Evolutionary conservation across 306 rosid genomes (phyloP), one percentile per base, ranked within the genome.

Genomic region (Phaseolus lunatus): DNA sequence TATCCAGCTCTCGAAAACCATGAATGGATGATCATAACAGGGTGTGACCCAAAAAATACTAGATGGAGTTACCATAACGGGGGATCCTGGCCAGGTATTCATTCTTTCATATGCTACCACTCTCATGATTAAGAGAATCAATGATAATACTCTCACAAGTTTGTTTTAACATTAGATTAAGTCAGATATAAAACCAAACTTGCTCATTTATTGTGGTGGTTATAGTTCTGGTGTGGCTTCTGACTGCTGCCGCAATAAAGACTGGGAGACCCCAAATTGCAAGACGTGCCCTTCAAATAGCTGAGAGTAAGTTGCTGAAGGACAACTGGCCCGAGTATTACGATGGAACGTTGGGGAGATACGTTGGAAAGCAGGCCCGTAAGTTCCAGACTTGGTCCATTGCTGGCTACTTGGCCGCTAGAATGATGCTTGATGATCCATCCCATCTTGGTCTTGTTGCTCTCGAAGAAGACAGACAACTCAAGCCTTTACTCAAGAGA

Each of bases 41-140:
- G 97, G 33, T 88, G 89, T 45, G 98, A 91, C 85, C 96, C 97
- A 0, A 93, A 93, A 81, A 93, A 93, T 85, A 89, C 93, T 2
- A 87, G 97, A 83, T 93, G 97, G 96, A 93, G 94, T 87, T 91
- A 93, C 80, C 98, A 93, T 80, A 93, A 93, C 9, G 97, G 97
- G 27, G 97, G 97, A 73, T 93, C 98, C 68, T 93, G 98, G 98
- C 96, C 98, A 85, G 98, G 98, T 84, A 77, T 22, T 54, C 19
- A 50, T 68, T 41, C 47, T 37, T 3, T 1, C 1, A 35, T 6
- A 35, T 69, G 74, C 27, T 24, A 24, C 27, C 27, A 24, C 2
- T 24, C 27, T n/a, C n/a, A n/a, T n/a, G n/a, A n/a, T n/a, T n/a
- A n/a, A n/a, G n/a, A n/a, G n/a, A n/a, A n/a, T n/a, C n/a, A n/a